Percentiles rank a stretch among this genome's conserved stretches.
phyloP scores from a whole-genome alignment of 2,329 filamentous ascomycete genomes.

The Stagonosporopsis rhizophila region DNA sequence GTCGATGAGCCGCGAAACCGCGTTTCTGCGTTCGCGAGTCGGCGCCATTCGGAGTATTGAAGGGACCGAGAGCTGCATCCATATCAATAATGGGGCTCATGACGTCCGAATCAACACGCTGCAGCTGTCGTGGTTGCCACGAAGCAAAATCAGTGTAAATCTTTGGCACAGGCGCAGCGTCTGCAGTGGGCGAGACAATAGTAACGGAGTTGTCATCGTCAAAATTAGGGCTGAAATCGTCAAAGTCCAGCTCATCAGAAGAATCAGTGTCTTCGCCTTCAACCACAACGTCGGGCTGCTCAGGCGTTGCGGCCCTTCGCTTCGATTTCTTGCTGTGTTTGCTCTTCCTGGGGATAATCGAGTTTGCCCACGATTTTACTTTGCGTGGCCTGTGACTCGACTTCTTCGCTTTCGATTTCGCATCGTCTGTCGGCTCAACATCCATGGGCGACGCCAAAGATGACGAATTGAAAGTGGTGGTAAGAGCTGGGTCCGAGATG shows the following conservation, averaged over 20 bases:
- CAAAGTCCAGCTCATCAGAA: constrained; percentile 40
- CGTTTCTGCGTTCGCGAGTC: constrained; percentile 62
- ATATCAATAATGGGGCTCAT: constrained; percentile 88
- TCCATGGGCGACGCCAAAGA: constrained; percentile 36
- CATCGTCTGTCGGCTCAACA: constrained; percentile 43
- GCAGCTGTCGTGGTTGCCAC: constrained; percentile 48
- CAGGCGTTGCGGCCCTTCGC: constrained; percentile 40
- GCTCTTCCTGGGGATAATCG: constrained; percentile 69
- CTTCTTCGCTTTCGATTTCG: constrained; percentile 59
- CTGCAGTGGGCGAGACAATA: constrained; percentile 47
- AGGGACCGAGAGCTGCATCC: constrained; percentile 90
- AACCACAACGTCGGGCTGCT: constrained; percentile 35
- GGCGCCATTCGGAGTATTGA: constrained; percentile 80
- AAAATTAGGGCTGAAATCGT: constrained; percentile 51
- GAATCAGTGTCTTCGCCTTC: constrained; percentile 44
- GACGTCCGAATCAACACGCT: constrained; percentile 61
- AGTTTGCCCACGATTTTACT: constrained; percentile 75
- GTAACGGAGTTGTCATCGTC: constrained; percentile 53
- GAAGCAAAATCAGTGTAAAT: constrained; percentile 46
- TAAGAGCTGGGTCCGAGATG: constrained; percentile 46
- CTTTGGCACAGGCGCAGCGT: constrained; percentile 31
- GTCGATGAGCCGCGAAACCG: constrained; percentile 57
- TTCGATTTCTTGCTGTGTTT: constrained; percentile 59
- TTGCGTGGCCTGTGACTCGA: constrained; percentile 65
- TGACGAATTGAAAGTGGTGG: constrained; percentile 35